Percentiles rank a stretch among this genome's conserved stretches.
These are phyloP conservation scores for Rhizoclosmatium sp. DNA, from an alignment of 192 early-diverging fungal genomes.

Conservation along the genomic window DNA sequence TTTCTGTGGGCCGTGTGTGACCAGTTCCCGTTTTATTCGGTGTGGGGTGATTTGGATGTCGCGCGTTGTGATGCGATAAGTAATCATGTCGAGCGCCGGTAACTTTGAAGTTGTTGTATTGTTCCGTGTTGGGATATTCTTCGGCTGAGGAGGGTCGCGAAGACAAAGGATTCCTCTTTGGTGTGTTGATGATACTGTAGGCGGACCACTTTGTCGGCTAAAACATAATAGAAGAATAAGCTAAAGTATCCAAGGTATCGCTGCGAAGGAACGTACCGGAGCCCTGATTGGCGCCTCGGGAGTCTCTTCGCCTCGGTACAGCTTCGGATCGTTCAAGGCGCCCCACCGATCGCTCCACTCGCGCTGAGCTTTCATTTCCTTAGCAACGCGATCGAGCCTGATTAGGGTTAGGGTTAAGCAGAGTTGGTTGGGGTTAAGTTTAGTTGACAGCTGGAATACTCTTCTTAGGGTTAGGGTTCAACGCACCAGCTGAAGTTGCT, in stretches of 20 bases:
- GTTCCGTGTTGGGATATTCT: not conserved
- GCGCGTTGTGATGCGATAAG: constrained; percentile 14
- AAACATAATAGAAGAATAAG: not conserved
- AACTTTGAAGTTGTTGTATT: constrained; percentile 23
- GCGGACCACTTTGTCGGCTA: constrained; percentile 44
- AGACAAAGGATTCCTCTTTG: constrained; percentile 44
- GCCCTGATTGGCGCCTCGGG: constrained; percentile 3
- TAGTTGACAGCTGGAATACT: not conserved
- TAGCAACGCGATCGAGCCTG: constrained; percentile 51
- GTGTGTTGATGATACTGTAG: constrained; percentile 29
- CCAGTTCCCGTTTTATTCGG: not conserved
- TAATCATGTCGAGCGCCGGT: constrained; percentile 21
- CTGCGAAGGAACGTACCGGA: not conserved
- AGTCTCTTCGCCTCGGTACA: constrained; percentile 41
- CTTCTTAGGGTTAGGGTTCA: not conserved
- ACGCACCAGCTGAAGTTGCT: constrained; percentile 6
- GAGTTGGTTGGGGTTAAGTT: not conserved
- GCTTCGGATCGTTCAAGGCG: constrained; percentile 42
- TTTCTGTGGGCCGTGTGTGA: not conserved
- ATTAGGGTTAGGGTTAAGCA: not conserved
- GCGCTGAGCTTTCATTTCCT: constrained; percentile 41
- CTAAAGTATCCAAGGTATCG: no score
- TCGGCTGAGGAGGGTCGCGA: constrained; percentile 81
- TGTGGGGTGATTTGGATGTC: constrained; percentile 22
- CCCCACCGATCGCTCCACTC: constrained; percentile 52